Evolutionary conservation across 768 basidiomycete species (phyloP), one percentile per base, ranked within the genome.

Genomic region (Saitozyma podzolica): DNA sequence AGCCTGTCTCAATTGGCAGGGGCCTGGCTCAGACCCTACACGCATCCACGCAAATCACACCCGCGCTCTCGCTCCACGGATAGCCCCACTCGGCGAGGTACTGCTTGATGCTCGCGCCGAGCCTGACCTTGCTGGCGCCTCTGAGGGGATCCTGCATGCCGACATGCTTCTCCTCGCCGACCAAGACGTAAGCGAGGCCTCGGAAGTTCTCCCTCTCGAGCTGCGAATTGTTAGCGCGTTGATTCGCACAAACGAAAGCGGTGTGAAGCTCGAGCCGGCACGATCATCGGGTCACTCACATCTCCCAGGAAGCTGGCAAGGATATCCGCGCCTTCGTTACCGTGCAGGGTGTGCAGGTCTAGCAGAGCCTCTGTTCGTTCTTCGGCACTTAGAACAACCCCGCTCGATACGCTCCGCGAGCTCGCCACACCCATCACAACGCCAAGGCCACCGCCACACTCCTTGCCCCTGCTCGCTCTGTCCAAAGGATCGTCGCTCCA

Each of bases 111-210:
- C 90, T 91, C 1, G 90, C 85, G 11, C 90, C 90, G 7, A 97
- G 83, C 10, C 94, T 87, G 20, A 86, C 85, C 56, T 90, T 87
- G 8, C 91, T 91, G 3, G 91, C 86, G 37, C 92, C 92, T 45
- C 92, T 85, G 11, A 83, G 85, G 4, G 85, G 81, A 72, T 94
- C 92, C 73, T 94, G 91, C n/a, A 87, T 89, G 2, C 90, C 94
- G 0, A 91, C 92, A 78, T 97, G 95, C 79, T 93, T 95, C 79
- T 95, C 91, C 81, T 97, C 92, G 17, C 96, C 95, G 7, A 98
- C 91, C 50, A 99, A 84, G 17, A 91, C 81, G 76, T 89, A 99
- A 6, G 90, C 92, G 59, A 96, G 81, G 8, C 94, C 95, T 74
- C 88, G 87, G 81, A 87, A 95, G 74, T 88, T 87, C 75, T 96